Evolutionary conservation across 306 rosid species (phyloP).

Genomic region (Fagus crenata): DNA sequence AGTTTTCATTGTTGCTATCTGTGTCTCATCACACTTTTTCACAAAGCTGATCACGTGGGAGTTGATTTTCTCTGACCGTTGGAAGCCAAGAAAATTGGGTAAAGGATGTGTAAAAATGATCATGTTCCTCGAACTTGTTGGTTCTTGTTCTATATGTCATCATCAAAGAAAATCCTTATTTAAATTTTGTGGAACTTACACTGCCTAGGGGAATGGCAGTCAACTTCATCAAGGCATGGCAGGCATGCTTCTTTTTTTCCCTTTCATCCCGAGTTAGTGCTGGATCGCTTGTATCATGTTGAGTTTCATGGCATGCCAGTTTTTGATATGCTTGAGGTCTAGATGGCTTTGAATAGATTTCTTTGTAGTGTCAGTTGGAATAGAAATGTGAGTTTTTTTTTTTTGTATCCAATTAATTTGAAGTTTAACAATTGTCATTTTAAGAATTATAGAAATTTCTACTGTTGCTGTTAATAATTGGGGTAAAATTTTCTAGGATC

Average conservation of each 20-base stretch:
- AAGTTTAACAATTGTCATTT: not conserved
- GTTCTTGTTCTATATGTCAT: not conserved
- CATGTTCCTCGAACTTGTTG: not conserved
- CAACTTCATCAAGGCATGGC: not conserved
- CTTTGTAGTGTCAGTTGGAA: not conserved
- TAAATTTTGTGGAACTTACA: not conserved
- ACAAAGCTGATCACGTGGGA: not conserved
- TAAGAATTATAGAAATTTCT: not conserved
- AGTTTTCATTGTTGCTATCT: not conserved
- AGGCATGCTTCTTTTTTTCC: too few species aligned
- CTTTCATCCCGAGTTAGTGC: not conserved
- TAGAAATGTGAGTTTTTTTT: not conserved
- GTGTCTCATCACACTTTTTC: not conserved
- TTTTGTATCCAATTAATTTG: not conserved
- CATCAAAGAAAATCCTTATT: not conserved
- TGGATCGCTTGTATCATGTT: not conserved
- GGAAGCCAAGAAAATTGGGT: not conserved
- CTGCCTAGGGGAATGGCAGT: not conserved
- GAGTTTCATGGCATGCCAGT: not conserved
- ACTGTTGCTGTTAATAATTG: not conserved
- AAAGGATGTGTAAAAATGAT: not conserved
- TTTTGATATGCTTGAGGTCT: not conserved
- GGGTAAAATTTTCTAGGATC: slow-evolving; percentile 9
- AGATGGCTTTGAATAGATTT: not conserved
- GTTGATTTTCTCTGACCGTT: not conserved